Evolutionary conservation across 2,329 filamentous ascomycete species (phyloP), one percentile per base, ranked within the genome.

Genomic region (Cordyceps fumosorosea): DNA sequence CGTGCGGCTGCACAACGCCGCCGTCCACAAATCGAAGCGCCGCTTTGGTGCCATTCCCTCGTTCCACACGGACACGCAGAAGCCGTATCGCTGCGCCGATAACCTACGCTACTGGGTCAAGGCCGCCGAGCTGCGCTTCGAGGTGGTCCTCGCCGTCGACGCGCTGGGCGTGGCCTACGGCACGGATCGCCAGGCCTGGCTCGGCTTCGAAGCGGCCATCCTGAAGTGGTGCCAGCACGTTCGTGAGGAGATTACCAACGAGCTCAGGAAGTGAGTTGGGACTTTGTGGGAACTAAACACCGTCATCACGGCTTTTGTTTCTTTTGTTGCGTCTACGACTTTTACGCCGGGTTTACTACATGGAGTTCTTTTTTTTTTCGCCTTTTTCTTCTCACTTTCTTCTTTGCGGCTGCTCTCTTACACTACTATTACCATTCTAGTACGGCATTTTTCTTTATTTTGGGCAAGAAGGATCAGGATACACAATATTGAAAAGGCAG

Each of bases 41-140:
- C 90, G 89, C 8, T 98, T 98, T 72, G 92, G 93, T 58, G 85
- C 90, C 65, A 97, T 99, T 71, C 91, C 91, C 62, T 84, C 84
- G 11, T 97, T 89, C 74, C 95, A 98, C 73, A 88, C 87, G n/a
- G 92, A 99, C 74, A 93, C 95, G 11, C 88, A 86, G 64, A 98
- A 98, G 76, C 95, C 95, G 0, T 99, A 99, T 74, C 89, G 95
- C 55, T 88, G 88, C 65, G 91, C 93, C 3, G 95, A 99, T 68
- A 99, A 99, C 73, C 81, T 99, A 65, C 86, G 92, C 47, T 99
- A 89, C 79, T 99, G 95, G 93, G 84, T 90, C 75, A 99, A 99
- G 78, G 95, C 93, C 1, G 92, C 93, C 8, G 93, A 99, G 77
- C 81, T 98, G 63, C 86, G 95, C 61, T 99, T 93, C 88, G 95